Evolutionary conservation across 192 early-diverging fungal genomes (phyloP).

Genomic region (Coemansia sp.): DNA sequence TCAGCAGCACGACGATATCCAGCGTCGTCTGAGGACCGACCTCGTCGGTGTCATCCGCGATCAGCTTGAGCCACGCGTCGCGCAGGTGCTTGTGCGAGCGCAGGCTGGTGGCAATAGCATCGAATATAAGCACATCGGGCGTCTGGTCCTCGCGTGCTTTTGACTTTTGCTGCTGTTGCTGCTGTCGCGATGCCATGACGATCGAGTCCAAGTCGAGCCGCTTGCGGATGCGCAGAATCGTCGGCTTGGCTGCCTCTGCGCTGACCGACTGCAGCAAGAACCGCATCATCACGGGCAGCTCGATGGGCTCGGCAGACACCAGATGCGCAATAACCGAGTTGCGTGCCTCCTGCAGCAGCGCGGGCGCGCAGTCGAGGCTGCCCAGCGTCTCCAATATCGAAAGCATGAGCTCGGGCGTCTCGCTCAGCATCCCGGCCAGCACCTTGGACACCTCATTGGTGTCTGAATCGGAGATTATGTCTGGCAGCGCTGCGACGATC

Average conservation of each 20-base stretch:
- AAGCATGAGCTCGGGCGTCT: conserved; percentile 59
- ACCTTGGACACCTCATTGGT: conserved; percentile 60
- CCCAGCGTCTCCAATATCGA: conserved; percentile 72
- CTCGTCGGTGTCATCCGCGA: conserved; percentile 44
- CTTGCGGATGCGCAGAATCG: conserved; percentile 51
- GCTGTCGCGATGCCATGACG: conserved; percentile 25
- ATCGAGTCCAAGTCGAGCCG: conserved; percentile 66
- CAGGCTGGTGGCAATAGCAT: conserved; percentile 65
- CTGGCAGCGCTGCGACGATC: conserved; percentile 69
- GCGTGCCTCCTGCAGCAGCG: conserved; percentile 49
- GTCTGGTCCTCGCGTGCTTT: conserved; percentile 6
- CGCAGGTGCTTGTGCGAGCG: conserved; percentile 66
- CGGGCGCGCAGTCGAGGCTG: conserved; percentile 54
- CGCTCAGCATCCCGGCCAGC: conserved; percentile 60
- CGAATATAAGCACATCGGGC: conserved; percentile 52
- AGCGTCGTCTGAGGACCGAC: conserved; percentile 46
- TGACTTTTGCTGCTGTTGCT: not conserved
- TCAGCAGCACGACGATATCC: conserved; percentile 47
- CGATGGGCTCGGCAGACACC: conserved; percentile 65
- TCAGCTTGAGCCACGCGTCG: conserved; percentile 66
- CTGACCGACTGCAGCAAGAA: conserved; percentile 69
- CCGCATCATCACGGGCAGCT: conserved; percentile 69
- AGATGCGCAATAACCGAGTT: conserved; percentile 60
- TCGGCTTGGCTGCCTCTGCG: conserved; percentile 24
- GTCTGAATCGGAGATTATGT: conserved; percentile 73